Conservation (phyloP, 441 rosid species). For the Kokia cookei region DNA sequence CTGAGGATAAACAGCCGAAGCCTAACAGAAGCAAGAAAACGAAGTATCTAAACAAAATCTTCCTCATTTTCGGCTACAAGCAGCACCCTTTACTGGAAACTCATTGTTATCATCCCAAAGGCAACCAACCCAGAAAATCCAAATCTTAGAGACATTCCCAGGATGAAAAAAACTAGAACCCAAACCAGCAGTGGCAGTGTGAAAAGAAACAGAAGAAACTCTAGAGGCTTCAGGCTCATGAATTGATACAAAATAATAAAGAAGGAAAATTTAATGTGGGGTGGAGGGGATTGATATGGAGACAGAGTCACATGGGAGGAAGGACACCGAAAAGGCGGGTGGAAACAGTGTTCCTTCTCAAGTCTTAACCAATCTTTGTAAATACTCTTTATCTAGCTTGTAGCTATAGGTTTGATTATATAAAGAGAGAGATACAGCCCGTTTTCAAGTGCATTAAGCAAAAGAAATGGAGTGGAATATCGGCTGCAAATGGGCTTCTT, state of each 20-base stretch:
- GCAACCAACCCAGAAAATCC: neutral
- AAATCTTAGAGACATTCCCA: neutral
- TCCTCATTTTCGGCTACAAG: slow-evolving; percentile 10
- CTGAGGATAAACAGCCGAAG: slow-evolving; percentile 18
- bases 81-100: neutral
- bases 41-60: slow-evolving; percentile 14
- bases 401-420: neutral
- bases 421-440: neutral
- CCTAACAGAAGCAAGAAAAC: slow-evolving; percentile 20
- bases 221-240: neutral
- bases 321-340: slow-evolving; percentile 31
- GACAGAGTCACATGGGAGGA: slow-evolving; percentile 26
- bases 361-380: neutral
- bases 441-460: slow-evolving; percentile 9
- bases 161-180: neutral
- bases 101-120: slow-evolving; percentile 14
- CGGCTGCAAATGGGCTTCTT: neutral
- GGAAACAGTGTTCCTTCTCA: slow-evolving; percentile 1
- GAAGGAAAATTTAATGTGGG: neutral
- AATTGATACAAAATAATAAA: neutral
- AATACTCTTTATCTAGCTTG: neutral
- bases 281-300: neutral
- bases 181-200: neutral
- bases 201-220: neutral
- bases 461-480: neutral